Evolutionary conservation across 2,329 filamentous ascomycete genomes (phyloP).

Genomic region (Penicillium freii): DNA sequence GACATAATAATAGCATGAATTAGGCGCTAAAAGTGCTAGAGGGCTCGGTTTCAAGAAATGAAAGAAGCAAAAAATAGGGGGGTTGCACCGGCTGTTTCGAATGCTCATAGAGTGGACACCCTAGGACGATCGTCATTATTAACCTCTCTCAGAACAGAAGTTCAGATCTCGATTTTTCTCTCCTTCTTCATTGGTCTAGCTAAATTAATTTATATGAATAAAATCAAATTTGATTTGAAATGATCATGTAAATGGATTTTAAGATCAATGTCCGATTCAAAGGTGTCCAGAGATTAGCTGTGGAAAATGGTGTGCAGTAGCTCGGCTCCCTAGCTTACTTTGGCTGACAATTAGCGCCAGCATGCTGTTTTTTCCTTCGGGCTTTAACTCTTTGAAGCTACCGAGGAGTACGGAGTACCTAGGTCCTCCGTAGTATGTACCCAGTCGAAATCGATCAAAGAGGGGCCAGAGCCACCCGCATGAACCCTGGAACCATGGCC

Average conservation of each 20-base stretch:
- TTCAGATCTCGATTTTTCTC: conserved; percentile 1
- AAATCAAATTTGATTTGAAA: not conserved
- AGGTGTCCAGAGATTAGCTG: not conserved
- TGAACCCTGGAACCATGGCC: not conserved
- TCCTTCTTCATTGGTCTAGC: not conserved
- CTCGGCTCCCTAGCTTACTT: not conserved
- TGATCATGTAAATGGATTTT: not conserved
- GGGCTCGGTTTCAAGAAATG: conserved; percentile 12
- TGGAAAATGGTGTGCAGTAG: conserved; percentile 5
- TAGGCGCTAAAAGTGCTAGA: not conserved
- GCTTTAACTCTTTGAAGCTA: not conserved
- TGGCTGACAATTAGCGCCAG: conserved; percentile 1
- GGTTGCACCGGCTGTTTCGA: conserved; percentile 23
- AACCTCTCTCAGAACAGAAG: conserved; percentile 5
- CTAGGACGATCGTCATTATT: conserved; percentile 25
- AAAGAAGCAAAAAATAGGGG: conserved; percentile 8
- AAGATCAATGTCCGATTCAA: not conserved
- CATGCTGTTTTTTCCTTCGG: not conserved
- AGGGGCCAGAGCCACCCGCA: not conserved
- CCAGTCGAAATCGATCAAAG: not conserved
- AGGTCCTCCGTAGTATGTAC: not conserved
- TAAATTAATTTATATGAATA: not conserved
- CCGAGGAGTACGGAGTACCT: not conserved
- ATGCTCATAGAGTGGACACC: conserved; percentile 22
- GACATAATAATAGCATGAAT: not conserved